Percentiles rank a stretch among this genome's conserved stretches.
Conservation (phyloP, 352 stramenopile genomes). For the Phytophthora boehmeriae region DNA sequence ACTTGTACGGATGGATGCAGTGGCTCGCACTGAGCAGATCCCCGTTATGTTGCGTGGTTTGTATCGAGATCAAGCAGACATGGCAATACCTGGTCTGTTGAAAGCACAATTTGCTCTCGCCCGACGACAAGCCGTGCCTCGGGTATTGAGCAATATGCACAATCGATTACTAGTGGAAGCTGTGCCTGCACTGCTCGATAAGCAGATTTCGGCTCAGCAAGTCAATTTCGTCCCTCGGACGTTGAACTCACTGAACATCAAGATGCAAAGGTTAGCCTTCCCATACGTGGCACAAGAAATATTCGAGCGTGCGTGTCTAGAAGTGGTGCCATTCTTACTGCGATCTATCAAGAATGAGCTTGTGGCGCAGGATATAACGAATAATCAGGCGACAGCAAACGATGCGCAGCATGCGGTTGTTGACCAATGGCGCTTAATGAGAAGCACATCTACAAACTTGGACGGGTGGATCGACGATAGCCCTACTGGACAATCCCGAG, state of each 20-base stretch:
- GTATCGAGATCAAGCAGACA: slow-evolving; percentile 65
- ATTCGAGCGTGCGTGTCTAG: slow-evolving; percentile 63
- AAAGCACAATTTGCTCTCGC: slow-evolving; percentile 28
- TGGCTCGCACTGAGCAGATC: slow-evolving; percentile 60
- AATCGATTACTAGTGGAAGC: slow-evolving; percentile 57
- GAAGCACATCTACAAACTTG: slow-evolving; percentile 50
- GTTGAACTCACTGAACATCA: slow-evolving; percentile 44
- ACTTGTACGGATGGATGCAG: slow-evolving; percentile 54
- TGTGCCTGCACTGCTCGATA: slow-evolving; percentile 48
- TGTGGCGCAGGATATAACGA: slow-evolving; percentile 46
- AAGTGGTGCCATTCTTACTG: slow-evolving; percentile 63
- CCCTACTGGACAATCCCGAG: slow-evolving; percentile 47
- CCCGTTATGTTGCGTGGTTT: slow-evolving; percentile 66
- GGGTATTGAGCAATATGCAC: slow-evolving; percentile 60
- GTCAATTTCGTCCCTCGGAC: slow-evolving; percentile 53
- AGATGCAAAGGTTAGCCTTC: slow-evolving; percentile 59
- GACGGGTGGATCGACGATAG: slow-evolving; percentile 71
- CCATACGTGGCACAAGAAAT: slow-evolving; percentile 67
- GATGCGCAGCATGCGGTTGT: slow-evolving; percentile 54
- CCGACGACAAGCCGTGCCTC: slow-evolving; percentile 50
- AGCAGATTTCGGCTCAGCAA: slow-evolving; percentile 47
- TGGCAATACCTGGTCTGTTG: slow-evolving; percentile 39
- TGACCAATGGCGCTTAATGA: slow-evolving; percentile 50
- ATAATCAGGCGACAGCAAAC: slow-evolving; percentile 42
- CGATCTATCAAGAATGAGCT: slow-evolving; percentile 72